phyloP scores from a whole-genome alignment of 805 yeast species.

The Grigorovia humatica region DNA sequence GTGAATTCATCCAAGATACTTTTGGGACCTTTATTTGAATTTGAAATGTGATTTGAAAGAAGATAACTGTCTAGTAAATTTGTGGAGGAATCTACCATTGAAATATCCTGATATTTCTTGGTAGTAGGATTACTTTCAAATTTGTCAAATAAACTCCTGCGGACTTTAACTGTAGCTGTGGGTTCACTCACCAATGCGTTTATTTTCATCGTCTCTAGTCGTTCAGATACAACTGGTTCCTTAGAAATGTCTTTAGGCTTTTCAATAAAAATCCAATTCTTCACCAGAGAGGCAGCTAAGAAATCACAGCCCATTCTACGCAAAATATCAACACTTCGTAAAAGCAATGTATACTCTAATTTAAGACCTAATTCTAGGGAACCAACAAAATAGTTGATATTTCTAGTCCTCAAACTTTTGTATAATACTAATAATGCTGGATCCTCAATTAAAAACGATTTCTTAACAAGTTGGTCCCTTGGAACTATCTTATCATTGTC shows the following conservation, averaged over 20 bases:
- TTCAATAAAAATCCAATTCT: conserved; percentile 54
- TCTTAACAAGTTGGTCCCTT: conserved; percentile 29
- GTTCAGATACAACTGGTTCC: conserved; percentile 10
- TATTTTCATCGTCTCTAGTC: conserved; percentile 12
- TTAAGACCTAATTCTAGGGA: conserved; percentile 33
- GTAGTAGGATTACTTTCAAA: conserved; percentile 6
- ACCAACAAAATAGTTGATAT: conserved; percentile 40
- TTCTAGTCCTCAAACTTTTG: conserved; percentile 45
- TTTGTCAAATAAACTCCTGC: conserved; percentile 25
- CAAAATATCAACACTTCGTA: conserved; percentile 56
- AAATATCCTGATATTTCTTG: not conserved
- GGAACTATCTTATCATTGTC: conserved; percentile 20
- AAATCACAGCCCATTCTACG: conserved; percentile 88
- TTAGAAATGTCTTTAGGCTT: conserved; percentile 2
- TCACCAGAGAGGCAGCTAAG: conserved; percentile 50
- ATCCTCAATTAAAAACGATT: conserved; percentile 55
- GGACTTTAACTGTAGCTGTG: conserved; percentile 11
- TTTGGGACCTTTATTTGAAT: conserved; percentile 1
- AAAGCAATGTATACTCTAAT: conserved; percentile 50
- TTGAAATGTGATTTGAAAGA: not conserved
- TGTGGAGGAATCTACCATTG: not conserved
- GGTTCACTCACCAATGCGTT: conserved; percentile 13
- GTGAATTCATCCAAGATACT: conserved; percentile 14
- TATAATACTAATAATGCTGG: conserved; percentile 70
- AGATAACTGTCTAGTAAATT: conserved; percentile 2